Base-by-base conservation (phyloP, 2,329 filamentous ascomycete species). In the Colletotrichum karsti region DNA sequence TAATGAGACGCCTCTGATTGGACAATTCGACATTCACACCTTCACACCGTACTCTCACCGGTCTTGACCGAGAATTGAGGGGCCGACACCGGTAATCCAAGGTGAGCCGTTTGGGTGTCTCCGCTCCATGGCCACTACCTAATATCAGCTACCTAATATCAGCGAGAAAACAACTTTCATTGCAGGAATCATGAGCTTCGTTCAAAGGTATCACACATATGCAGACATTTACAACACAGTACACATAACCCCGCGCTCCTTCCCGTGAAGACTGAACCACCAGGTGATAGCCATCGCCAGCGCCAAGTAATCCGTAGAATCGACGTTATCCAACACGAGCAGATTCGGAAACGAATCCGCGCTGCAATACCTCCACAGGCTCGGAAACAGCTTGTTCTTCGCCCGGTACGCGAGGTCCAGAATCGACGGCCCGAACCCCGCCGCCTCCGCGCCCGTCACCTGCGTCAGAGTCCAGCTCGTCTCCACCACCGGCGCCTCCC, bases 381-480 rank as follows among this genome's bases (percentile, higher is more conserved):
- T 28, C 6, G 35, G 35, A 8, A 42, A 56, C 15, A 56, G 7
- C 37, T 56, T 8, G 6, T 56, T 28, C 9, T 33, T 37, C 37
- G 53, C 53, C 53, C 53, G 22, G 20, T n/a, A 24, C 10, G 53
- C 53, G n/a, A 56, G 53, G 2, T 39, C 33, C 37, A 56, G 15
- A 3, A 56, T 56, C 13, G 53, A 56, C 53, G 37, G 53, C 53
- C 53, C 53, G 13, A 56, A 26, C 8, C 53, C 53, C 3, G 53
- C 53, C 9, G 53, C 53, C 15, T 56, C 53, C 9, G 53, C 35
- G 5, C 33, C 35, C 15, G 53, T 56, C 20, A 56, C 53, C 53
- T 56, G 53, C 53, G 53, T 56, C 37, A 56, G 37, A 10, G 53
- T 56, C 53, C 53, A 56, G 53, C 53, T 56, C 37, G 53, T 56